Conservation (phyloP, 2,329 filamentous ascomycete genomes). For the Diaporthe citriasiana region DNA sequence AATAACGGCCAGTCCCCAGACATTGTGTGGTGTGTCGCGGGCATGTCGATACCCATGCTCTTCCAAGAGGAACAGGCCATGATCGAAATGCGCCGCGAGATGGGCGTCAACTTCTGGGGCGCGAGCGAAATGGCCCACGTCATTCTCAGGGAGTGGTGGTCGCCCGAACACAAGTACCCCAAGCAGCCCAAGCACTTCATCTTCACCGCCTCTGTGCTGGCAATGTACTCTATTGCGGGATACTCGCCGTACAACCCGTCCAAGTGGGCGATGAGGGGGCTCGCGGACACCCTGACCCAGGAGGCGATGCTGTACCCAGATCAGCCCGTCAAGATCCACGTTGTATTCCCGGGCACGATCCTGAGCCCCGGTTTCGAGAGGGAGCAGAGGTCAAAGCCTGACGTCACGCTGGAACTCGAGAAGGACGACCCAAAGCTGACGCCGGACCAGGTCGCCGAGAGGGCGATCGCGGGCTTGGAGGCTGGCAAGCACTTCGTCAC, state of each 20-base stretch:
- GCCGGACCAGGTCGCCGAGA: slow-evolving; percentile 81
- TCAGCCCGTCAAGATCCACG: slow-evolving; percentile 78
- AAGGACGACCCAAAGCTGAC: slow-evolving; percentile 84
- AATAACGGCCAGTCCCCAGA: slow-evolving; percentile 82
- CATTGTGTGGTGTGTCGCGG: slow-evolving; percentile 92
- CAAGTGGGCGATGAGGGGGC: slow-evolving; percentile 86
- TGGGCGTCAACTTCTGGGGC: slow-evolving; percentile 95
- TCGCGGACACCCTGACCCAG: slow-evolving; percentile 86
- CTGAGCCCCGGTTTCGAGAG: slow-evolving; percentile 79
- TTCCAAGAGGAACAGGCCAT: slow-evolving; percentile 84
- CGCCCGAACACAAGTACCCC: slow-evolving; percentile 56
- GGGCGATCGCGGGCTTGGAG: slow-evolving; percentile 81
- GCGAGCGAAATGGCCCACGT: slow-evolving; percentile 88
- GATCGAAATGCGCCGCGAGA: slow-evolving; percentile 78
- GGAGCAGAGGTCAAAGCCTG: slow-evolving; percentile 85
- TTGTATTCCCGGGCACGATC: slow-evolving; percentile 89
- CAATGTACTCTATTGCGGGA: slow-evolving; percentile 83
- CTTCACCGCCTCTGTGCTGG: slow-evolving; percentile 84
- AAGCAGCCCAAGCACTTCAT: slow-evolving; percentile 80
- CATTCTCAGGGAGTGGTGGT: slow-evolving; percentile 81
- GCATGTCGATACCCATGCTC: slow-evolving; percentile 79
- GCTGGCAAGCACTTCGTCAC: slow-evolving; percentile 84
- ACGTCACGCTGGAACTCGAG: slow-evolving; percentile 83
- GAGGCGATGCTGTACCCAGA: slow-evolving; percentile 90
- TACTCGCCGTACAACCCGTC: slow-evolving; percentile 87